These are phyloP conservation scores for Reticulascus tulasneorum DNA, from an alignment of 2,329 filamentous ascomycete species.

Conservation along the genomic window DNA sequence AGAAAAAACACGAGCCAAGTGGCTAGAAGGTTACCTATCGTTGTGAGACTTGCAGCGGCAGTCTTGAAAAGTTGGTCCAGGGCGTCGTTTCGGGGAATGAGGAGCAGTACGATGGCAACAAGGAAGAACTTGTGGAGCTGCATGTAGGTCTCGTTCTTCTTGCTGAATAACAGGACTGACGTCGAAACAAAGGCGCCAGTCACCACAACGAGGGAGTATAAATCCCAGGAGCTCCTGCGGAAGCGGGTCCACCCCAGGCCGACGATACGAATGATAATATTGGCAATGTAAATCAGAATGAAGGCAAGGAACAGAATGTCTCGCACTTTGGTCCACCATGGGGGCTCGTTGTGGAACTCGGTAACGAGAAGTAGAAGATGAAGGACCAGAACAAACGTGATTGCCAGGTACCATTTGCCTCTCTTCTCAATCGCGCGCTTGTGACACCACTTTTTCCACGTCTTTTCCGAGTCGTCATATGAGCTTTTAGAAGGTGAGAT, in stretches of 20 bases:
- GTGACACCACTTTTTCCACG: conserved; percentile 92
- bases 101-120: conserved; percentile 79
- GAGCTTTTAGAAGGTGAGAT: conserved; percentile 93
- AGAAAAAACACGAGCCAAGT: conserved; percentile 98
- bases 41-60: conserved; percentile 84
- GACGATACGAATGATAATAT: conserved; percentile 77
- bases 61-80: conserved; percentile 99
- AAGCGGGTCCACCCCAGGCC: conserved; percentile 92
- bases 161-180: conserved; percentile 67
- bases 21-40: conserved; percentile 86
- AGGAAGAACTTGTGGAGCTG: conserved; percentile 93
- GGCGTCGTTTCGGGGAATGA: conserved; percentile 95
- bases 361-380: conserved; percentile 80
- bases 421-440: conserved; percentile 90
- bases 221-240: conserved; percentile 88
- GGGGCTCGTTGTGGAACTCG: conserved; percentile 77
- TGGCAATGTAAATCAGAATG: conserved; percentile 76
- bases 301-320: conserved; percentile 77
- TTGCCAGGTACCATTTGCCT: conserved; percentile 81
- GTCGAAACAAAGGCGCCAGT: conserved; percentile 74
- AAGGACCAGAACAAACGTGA: conserved; percentile 74
- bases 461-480: conserved; percentile 69
- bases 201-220: conserved; percentile 80
- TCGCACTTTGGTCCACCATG: conserved; percentile 66
- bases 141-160: conserved; percentile 57